A percentile compares a stretch with the other conserved stretches of the same genome.
Evolutionary conservation across 495 filamentous ascomycete species (phyloP).

Genomic region (Evansstolkia leycettana): DNA sequence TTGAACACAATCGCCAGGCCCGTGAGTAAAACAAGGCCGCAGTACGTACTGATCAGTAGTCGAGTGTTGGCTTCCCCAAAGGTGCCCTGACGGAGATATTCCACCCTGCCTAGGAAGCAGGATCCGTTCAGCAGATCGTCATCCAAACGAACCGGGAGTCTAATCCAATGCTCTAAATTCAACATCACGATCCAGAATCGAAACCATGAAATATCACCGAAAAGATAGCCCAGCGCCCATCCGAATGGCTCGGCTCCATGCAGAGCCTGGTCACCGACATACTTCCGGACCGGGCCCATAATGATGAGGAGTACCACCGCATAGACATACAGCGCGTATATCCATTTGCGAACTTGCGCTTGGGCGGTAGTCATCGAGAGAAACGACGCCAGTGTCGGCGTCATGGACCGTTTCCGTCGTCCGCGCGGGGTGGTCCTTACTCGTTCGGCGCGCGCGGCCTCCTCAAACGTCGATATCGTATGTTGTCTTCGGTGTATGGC

Average conservation of each 20-base stretch:
- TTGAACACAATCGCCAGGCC: slow-evolving; percentile 64
- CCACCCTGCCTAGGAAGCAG: slow-evolving; percentile 42
- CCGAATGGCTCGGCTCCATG: slow-evolving; percentile 69
- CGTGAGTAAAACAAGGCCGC: slow-evolving; percentile 47
- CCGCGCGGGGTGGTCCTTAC: slow-evolving; percentile 47
- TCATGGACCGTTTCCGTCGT: slow-evolving; percentile 54
- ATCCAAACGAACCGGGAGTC: slow-evolving; percentile 45
- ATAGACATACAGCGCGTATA: slow-evolving; percentile 74
- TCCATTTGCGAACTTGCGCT: slow-evolving; percentile 63
- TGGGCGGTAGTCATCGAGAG: slow-evolving; percentile 70
- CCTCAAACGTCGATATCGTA: slow-evolving; percentile 34
- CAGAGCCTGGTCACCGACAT: slow-evolving; percentile 55
- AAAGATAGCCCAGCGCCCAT: slow-evolving; percentile 82
- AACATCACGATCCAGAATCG: slow-evolving; percentile 50
- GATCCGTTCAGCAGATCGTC: slow-evolving; percentile 14
- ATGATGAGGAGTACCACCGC: slow-evolving; percentile 47
- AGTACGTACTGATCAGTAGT: slow-evolving; percentile 67
- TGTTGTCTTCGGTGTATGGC: slow-evolving; percentile 31
- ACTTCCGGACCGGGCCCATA: slow-evolving; percentile 56
- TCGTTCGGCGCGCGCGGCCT: slow-evolving; percentile 18
- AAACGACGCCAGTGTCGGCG: slow-evolving; percentile 55
- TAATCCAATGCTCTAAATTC: slow-evolving; percentile 65
- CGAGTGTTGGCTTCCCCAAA: slow-evolving; percentile 72
- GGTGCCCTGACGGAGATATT: slow-evolving; percentile 40
- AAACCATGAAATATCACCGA: slow-evolving; percentile 65